Base-by-base conservation (phyloP, 331 rosid genomes). In the Rhamnella rubrinervis region DNA sequence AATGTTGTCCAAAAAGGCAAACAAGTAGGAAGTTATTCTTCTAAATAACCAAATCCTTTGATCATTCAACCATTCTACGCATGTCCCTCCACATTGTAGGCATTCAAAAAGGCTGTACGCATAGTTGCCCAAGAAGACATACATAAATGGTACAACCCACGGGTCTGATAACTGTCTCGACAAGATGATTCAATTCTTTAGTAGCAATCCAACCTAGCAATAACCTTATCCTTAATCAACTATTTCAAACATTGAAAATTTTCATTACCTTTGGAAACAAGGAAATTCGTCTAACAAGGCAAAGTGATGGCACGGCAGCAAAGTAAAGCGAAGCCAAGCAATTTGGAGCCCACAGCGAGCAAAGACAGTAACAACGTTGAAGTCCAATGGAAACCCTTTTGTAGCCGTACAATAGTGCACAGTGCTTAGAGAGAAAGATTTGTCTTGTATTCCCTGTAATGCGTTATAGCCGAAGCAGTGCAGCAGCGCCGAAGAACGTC, bases 1-100 rank as follows among this genome's bases (percentile, higher is more conserved):
- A 11, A 65, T 56, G 44, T 55, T 41, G 44, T 75, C 80, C 3
- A 70, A 23, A 69, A 70, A 47, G 35, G 55, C 80, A 20, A 65
- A 70, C 1, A 80, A 46, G 70, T 59, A 66, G 28, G 84, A 61
- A 38, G 66, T 40, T 13, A 61, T 31, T 65, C 83, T 79, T 65
- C 57, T 55, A 40, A 52, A 80, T 16, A 71, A 51, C 84, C 77
- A 75, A 8, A 74, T 73, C 26, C 79, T 76, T 44, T 53, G 80
- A 6, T 70, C 75, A 40, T 76, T 76, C 80, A 73, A 70, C 80
- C 75, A 76, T 49, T 68, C 80, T 28, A 20, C 17, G 18, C n/a
- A 35, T 59, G 80, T 76, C n/a, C 75, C 80, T 37, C 75, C 80
- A 12, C 57, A 68, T 47, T 17, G 1, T 12, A 55, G 1, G 18